phyloP scores from a whole-genome alignment of 2,329 filamentous ascomycete genomes.

The Laburnicola sp. region DNA sequence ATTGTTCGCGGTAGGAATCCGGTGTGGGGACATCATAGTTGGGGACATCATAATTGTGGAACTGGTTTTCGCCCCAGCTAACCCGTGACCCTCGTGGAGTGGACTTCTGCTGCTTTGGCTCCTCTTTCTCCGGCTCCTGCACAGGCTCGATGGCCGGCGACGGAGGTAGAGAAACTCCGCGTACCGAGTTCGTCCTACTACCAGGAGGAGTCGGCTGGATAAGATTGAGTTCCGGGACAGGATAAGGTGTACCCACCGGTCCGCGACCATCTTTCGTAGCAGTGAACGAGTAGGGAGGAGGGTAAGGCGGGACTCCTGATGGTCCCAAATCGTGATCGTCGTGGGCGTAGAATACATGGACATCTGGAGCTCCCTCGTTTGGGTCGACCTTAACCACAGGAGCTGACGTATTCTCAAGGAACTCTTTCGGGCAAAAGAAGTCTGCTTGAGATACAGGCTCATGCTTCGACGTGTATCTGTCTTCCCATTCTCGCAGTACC shows the following conservation, averaged over 20 bases:
- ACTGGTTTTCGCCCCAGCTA: conserved; percentile 54
- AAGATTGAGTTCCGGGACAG: conserved; percentile 58
- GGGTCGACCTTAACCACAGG: conserved; percentile 46
- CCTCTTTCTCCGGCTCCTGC: conserved; percentile 20
- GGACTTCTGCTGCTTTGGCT: conserved; percentile 28
- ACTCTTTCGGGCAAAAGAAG: conserved; percentile 53
- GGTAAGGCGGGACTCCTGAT: conserved; percentile 41
- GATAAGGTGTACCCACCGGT: conserved; percentile 38
- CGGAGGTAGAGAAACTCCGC: conserved; percentile 39
- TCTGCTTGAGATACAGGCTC: conserved; percentile 48
- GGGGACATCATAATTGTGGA: conserved; percentile 51
- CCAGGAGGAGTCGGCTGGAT: conserved; percentile 63
- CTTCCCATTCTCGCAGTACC: conserved; percentile 49
- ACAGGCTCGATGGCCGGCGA: conserved; percentile 40
- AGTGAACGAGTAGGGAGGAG: conserved; percentile 44
- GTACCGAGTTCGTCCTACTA: conserved; percentile 48
- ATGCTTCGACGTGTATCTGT: conserved; percentile 42
- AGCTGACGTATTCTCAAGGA: conserved; percentile 42
- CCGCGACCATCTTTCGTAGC: conserved; percentile 46
- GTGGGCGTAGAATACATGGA: conserved; percentile 49
- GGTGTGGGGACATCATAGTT: conserved; percentile 54
- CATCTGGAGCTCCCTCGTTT: conserved; percentile 50
- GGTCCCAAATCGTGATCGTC: conserved; percentile 39
- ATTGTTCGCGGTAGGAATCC: conserved; percentile 46
- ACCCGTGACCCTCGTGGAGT: conserved; percentile 42